These are phyloP conservation scores for Hymenoscyphus fraxineus DNA, from an alignment of 2,329 filamentous ascomycete genomes.

Conservation along the genomic window DNA sequence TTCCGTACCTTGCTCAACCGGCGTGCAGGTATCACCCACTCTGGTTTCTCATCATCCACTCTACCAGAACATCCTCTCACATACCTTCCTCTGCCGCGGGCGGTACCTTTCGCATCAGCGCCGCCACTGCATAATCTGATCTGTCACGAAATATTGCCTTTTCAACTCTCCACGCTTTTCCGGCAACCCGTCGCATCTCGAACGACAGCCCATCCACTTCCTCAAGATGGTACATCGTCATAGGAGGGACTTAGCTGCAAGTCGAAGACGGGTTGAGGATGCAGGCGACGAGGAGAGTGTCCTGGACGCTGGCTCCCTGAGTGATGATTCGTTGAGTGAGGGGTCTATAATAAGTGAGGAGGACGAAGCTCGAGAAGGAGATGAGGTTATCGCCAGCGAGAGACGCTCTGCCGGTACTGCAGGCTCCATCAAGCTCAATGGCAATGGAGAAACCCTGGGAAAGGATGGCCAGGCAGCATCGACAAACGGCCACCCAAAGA, in stretches of 20 bases:
- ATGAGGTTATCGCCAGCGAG: constrained; percentile 62
- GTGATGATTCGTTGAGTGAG: constrained; percentile 64
- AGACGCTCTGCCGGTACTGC: constrained; percentile 47
- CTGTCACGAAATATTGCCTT: constrained; percentile 32
- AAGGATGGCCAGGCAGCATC: constrained; percentile 29
- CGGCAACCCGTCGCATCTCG: constrained; percentile 34
- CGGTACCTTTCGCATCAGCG: constrained; percentile 32
- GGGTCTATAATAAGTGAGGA: constrained; percentile 61
- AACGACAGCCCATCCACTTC: constrained; percentile 28
- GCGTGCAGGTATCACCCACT: constrained; percentile 33
- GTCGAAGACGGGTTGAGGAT: constrained; percentile 65
- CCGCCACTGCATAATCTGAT: constrained; percentile 35
- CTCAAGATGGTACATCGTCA: constrained; percentile 49
- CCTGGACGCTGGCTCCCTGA: constrained; percentile 52
- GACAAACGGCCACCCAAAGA: constrained; percentile 34
- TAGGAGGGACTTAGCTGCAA: constrained; percentile 63
- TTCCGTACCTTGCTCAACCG: constrained; percentile 22
- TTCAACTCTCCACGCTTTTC: constrained; percentile 31
- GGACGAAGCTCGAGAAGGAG: constrained; percentile 55
- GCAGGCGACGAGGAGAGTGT: constrained; percentile 66
- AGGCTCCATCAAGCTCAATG: constrained; percentile 31
- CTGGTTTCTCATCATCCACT: constrained; percentile 23
- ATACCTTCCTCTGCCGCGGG: constrained; percentile 34
- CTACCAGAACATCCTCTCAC: constrained; percentile 21
- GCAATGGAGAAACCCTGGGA: constrained; percentile 35